Evolutionary conservation across 768 basidiomycete genomes (phyloP).

Genomic region (Cyclocybe cylindracea): DNA sequence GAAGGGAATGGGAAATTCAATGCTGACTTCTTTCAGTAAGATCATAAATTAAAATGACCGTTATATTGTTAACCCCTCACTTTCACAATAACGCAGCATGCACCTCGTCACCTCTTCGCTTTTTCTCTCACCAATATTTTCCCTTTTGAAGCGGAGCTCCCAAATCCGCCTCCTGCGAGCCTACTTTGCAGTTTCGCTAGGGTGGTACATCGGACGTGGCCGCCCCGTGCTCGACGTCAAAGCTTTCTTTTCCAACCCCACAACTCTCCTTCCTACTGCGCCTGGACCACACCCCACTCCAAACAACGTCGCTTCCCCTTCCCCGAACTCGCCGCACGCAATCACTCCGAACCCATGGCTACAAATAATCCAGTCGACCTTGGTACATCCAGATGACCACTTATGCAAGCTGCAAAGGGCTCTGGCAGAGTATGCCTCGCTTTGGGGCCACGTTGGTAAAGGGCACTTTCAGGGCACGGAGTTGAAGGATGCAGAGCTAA

Average conservation of each 20-base stretch:
- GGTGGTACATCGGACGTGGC: slow-evolving; percentile 32
- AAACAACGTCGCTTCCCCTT: slow-evolving; percentile 6
- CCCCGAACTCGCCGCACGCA: slow-evolving; percentile 11
- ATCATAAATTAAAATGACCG: not conserved
- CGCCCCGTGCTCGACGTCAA: slow-evolving; percentile 30
- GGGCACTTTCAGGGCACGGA: slow-evolving; percentile 15
- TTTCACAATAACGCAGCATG: slow-evolving; percentile 10
- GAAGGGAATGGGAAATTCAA: slow-evolving; percentile 3
- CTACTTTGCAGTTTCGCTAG: slow-evolving; percentile 17
- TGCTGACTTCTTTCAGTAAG: slow-evolving; percentile 13
- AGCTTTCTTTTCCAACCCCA: slow-evolving; percentile 25
- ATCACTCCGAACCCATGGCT: slow-evolving; percentile 40
- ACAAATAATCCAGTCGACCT: slow-evolving; percentile 35
- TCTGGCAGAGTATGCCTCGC: slow-evolving; percentile 43
- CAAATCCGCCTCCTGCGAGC: slow-evolving; percentile 10
- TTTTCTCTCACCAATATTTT: slow-evolving; percentile 8
- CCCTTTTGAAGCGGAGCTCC: slow-evolving; percentile 3
- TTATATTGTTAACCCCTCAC: not conserved
- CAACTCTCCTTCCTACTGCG: slow-evolving; percentile 12
- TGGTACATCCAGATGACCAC: slow-evolving; percentile 38
- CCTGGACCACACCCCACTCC: slow-evolving; percentile 15
- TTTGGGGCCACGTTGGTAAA: slow-evolving; percentile 39
- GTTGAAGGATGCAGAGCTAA: slow-evolving; percentile 25
- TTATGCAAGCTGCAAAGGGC: slow-evolving; percentile 53
- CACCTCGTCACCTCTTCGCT: slow-evolving; percentile 16